These are phyloP conservation scores for Moringa oleifera DNA, from an alignment of 345 rosid genomes.

Conservation along the genomic window DNA sequence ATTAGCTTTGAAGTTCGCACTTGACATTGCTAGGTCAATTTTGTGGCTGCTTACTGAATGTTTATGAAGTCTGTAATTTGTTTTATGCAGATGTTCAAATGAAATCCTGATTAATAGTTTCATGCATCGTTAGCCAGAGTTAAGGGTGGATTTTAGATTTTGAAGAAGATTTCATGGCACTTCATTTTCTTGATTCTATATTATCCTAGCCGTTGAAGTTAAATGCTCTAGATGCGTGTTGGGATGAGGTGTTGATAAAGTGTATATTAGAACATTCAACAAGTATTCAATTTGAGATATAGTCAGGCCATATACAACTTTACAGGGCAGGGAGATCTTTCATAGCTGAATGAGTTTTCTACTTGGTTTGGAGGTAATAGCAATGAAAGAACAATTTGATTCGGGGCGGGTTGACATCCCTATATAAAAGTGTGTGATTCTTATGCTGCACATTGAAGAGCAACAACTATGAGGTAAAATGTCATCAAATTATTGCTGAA, in stretches of 20 bases:
- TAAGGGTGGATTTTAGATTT: background rate
- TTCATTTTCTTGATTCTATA: background rate
- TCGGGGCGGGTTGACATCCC: too few relatives aligned
- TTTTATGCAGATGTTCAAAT: background rate
- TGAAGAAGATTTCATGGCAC: background rate
- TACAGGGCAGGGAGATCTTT: background rate
- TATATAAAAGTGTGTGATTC: too few relatives aligned
- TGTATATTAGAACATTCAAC: too few relatives aligned
- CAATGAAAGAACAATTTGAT: background rate
- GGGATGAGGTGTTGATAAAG: too few relatives aligned
- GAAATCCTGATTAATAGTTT: background rate
- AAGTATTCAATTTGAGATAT: too few relatives aligned
- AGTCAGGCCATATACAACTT: too few relatives aligned
- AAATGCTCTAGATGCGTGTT: too few relatives aligned
- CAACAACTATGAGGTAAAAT: too few relatives aligned
- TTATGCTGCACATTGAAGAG: too few relatives aligned
- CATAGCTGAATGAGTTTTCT: background rate
- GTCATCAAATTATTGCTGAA: background rate
- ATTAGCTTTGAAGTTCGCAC: constrained; percentile 70
- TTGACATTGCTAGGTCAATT: constrained; percentile 76
- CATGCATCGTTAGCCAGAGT: background rate
- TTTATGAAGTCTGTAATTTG: constrained; percentile 4
- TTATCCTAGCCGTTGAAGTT: background rate
- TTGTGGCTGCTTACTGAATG: background rate
- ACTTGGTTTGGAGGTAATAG: background rate